Percentiles rank a stretch among this genome's conserved stretches.
These are phyloP conservation scores for Leishmania major DNA, from an alignment of 208 protist genomes.

Conservation along the genomic window DNA sequence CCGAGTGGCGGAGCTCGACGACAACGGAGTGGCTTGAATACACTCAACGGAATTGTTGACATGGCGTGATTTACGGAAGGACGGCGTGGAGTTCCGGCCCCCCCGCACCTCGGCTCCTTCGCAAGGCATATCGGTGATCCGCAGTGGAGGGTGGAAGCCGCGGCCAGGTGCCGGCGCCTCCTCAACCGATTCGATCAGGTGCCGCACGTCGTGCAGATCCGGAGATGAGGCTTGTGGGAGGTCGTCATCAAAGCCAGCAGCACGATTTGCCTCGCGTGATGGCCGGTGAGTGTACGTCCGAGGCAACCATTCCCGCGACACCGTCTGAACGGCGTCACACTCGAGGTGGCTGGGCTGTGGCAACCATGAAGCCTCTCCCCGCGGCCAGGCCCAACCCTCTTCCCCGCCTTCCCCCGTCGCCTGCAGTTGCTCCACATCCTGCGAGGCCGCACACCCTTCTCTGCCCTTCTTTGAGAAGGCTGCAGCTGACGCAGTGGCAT, in stretches of 20 bases:
- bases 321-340: neutral
- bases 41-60: neutral
- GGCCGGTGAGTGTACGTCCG: neutral
- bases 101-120: neutral
- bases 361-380: neutral
- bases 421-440: neutral
- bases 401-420: neutral
- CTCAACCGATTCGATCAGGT: slow-evolving; percentile 4
- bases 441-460: neutral
- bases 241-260: neutral
- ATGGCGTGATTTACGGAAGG: neutral
- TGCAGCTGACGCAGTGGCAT: neutral
- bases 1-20: neutral
- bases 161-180: slow-evolving; percentile 1
- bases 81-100: neutral
- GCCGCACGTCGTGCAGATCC: neutral
- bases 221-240: neutral
- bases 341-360: neutral
- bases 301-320: neutral
- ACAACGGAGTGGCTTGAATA: neutral
- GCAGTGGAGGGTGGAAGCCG: neutral
- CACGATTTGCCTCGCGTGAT: neutral
- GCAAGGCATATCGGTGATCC: neutral
- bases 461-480: neutral
- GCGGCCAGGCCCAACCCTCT: neutral